Percentiles rank a stretch among this genome's conserved stretches.
These are phyloP conservation scores for Phytophthora cryptogea DNA, from an alignment of 352 stramenopile genomes.

Conservation along the genomic window DNA sequence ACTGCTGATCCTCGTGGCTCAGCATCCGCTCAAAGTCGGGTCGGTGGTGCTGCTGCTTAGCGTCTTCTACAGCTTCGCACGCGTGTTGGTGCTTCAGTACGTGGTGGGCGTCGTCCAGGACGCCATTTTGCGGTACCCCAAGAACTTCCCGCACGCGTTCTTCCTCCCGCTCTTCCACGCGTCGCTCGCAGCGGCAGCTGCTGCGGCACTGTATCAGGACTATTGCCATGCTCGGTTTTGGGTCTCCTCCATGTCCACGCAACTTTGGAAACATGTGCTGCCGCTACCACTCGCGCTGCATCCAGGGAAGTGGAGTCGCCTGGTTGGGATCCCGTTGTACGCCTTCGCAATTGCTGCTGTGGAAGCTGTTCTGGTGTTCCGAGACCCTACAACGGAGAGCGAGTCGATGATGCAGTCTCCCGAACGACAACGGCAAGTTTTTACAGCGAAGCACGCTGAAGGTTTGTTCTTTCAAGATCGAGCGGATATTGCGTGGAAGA, in stretches of 20 bases:
- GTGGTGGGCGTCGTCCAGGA: constrained; percentile 51
- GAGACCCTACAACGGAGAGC: constrained; percentile 50
- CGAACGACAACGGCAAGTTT: constrained; percentile 27
- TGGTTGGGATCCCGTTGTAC: constrained; percentile 73
- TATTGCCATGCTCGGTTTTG: constrained; percentile 38
- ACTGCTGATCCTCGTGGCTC: constrained; percentile 63
- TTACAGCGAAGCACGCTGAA: constrained; percentile 24
- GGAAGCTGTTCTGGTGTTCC: constrained; percentile 55
- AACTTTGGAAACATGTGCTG: constrained; percentile 62
- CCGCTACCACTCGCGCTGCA: constrained; percentile 67
- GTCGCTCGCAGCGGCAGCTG: constrained; percentile 38
- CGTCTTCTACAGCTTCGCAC: constrained; percentile 70
- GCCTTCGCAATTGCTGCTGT: constrained; percentile 55
- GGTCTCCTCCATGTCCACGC: constrained; percentile 14
- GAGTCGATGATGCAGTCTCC: constrained; percentile 12
- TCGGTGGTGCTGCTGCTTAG: constrained; percentile 53
- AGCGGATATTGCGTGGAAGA: constrained; percentile 22
- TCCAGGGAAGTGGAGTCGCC: constrained; percentile 46
- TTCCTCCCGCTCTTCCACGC: constrained; percentile 64
- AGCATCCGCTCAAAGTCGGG: constrained; percentile 63
- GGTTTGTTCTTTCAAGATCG: constrained; percentile 14
- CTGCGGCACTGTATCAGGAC: constrained; percentile 53
- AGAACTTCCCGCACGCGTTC: constrained; percentile 59
- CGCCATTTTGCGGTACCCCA: constrained; percentile 55
- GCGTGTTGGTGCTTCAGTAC: constrained; percentile 66